phyloP scores from a whole-genome alignment of 2,329 filamentous ascomycete genomes.

The Monosporascus sp. region DNA sequence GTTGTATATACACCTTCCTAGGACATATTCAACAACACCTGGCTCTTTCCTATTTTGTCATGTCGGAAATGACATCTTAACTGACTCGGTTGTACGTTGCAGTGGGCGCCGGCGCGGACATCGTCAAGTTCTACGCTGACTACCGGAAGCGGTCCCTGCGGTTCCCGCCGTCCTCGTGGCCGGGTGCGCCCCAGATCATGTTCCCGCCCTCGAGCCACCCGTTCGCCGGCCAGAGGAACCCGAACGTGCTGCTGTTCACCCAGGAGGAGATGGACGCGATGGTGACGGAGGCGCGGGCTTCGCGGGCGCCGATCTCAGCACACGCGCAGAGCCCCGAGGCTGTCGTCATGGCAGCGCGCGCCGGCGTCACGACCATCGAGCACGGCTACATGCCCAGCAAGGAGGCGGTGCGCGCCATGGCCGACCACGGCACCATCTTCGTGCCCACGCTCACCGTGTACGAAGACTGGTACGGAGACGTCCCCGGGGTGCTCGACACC shows the following conservation, averaged over 20 bases:
- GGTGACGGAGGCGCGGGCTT: slow-evolving; percentile 40
- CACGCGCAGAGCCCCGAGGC: slow-evolving; percentile 38
- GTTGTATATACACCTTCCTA: neutral
- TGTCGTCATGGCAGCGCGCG: slow-evolving; percentile 39
- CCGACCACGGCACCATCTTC: slow-evolving; percentile 39
- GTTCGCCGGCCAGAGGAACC: slow-evolving; percentile 27
- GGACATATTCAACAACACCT: neutral
- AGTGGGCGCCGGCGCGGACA: slow-evolving; percentile 42
- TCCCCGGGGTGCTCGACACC: slow-evolving; percentile 19
- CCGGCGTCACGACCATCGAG: slow-evolving; percentile 44
- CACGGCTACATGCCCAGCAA: slow-evolving; percentile 35
- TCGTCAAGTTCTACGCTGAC: slow-evolving; percentile 50
- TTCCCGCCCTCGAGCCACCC: slow-evolving; percentile 30
- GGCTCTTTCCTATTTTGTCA: too few species aligned
- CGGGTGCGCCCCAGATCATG: slow-evolving; percentile 23
- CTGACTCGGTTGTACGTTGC: too few species aligned
- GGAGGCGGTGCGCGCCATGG: slow-evolving; percentile 40
- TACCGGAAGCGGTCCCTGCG: slow-evolving; percentile 40
- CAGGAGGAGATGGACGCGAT: slow-evolving; percentile 47
- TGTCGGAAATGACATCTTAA: too few species aligned
- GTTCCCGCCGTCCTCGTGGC: slow-evolving; percentile 29
- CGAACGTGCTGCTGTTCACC: slow-evolving; percentile 39
- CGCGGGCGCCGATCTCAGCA: slow-evolving; percentile 37
- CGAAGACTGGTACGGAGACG: slow-evolving; percentile 26
- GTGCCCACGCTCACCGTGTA: slow-evolving; percentile 48